These are phyloP conservation scores for Candida patagonica DNA, from an alignment of 805 yeast species.

Conservation along the genomic window DNA sequence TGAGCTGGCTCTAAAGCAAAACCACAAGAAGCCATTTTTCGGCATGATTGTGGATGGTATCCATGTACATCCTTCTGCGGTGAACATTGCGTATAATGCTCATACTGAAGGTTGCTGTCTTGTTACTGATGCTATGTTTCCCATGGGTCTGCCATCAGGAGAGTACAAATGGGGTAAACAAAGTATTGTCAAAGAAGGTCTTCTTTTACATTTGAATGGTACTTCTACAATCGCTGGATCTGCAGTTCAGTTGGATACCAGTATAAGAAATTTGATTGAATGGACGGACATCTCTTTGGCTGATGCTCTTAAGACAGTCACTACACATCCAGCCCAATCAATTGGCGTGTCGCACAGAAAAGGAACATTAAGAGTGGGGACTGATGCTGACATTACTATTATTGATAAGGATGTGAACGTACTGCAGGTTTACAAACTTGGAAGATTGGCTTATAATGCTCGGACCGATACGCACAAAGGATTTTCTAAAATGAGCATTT, in stretches of 20 bases:
- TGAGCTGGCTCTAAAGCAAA: slow-evolving; percentile 10
- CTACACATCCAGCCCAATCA: slow-evolving; percentile 45
- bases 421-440: slow-evolving; percentile 43
- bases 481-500: not conserved
- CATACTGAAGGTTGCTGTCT: slow-evolving; percentile 45
- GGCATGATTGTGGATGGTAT: slow-evolving; percentile 52
- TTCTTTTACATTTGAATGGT: slow-evolving; percentile 39
- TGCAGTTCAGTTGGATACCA: slow-evolving; percentile 45
- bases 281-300: slow-evolving; percentile 44
- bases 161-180: slow-evolving; percentile 42
- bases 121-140: slow-evolving; percentile 52
- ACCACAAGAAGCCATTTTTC: slow-evolving; percentile 33
- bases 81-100: slow-evolving; percentile 40
- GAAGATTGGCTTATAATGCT: slow-evolving; percentile 27
- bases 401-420: slow-evolving; percentile 37
- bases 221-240: slow-evolving; percentile 54
- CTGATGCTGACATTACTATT: slow-evolving; percentile 49
- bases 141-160: slow-evolving; percentile 51
- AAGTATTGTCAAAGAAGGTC: slow-evolving; percentile 40
- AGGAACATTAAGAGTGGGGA: slow-evolving; percentile 43
- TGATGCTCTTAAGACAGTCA: slow-evolving; percentile 46
- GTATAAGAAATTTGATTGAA: slow-evolving; percentile 39
- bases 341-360: slow-evolving; percentile 35
- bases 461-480: no score
- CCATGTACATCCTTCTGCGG: slow-evolving; percentile 49